Evolutionary conservation across 768 basidiomycete genomes (phyloP).

Genomic region (Leucosporidium creatinivorum): DNA sequence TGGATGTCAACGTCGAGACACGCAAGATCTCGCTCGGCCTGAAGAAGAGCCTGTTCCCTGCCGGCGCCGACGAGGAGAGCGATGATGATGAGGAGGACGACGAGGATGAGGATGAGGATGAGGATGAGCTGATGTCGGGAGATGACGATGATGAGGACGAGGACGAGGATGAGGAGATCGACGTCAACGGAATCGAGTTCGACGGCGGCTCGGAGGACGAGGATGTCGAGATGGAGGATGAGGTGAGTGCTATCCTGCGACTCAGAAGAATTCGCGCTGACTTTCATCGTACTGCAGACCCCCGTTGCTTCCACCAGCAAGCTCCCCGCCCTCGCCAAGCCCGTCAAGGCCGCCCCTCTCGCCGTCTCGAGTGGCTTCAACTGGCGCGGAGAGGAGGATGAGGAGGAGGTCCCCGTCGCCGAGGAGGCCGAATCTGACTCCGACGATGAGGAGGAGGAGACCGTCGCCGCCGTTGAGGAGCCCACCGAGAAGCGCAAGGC

Average conservation of each 20-base stretch:
- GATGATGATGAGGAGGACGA: conserved; percentile 29
- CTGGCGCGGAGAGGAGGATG: conserved; percentile 35
- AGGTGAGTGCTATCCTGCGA: background rate
- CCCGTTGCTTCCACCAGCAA: conserved; percentile 34
- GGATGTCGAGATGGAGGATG: conserved; percentile 35
- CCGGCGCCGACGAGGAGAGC: conserved; percentile 35
- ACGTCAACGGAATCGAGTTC: conserved; percentile 40
- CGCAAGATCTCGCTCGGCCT: conserved; percentile 72
- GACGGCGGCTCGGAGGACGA: conserved; percentile 38
- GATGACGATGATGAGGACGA: conserved; percentile 34
- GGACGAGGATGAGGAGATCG: conserved; percentile 25
- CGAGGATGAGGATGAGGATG: conserved; percentile 31
- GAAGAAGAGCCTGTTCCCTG: conserved; percentile 64
- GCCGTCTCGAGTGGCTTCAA: conserved; percentile 30
- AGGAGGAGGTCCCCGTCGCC: conserved; percentile 42
- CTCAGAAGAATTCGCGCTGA: background rate
- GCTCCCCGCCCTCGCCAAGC: conserved; percentile 12
- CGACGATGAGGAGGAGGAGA: conserved; percentile 51
- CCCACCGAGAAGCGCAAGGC: conserved; percentile 45
- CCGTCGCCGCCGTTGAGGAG: conserved; percentile 37
- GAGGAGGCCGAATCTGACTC: conserved; percentile 50
- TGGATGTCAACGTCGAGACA: conserved; percentile 65
- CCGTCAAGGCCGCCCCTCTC: conserved; percentile 18
- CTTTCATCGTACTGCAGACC: background rate
- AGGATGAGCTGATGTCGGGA: conserved; percentile 40